These are phyloP conservation scores for Trichoderma polysporum DNA, from an alignment of 2,329 filamentous ascomycete species.

Conservation along the genomic window DNA sequence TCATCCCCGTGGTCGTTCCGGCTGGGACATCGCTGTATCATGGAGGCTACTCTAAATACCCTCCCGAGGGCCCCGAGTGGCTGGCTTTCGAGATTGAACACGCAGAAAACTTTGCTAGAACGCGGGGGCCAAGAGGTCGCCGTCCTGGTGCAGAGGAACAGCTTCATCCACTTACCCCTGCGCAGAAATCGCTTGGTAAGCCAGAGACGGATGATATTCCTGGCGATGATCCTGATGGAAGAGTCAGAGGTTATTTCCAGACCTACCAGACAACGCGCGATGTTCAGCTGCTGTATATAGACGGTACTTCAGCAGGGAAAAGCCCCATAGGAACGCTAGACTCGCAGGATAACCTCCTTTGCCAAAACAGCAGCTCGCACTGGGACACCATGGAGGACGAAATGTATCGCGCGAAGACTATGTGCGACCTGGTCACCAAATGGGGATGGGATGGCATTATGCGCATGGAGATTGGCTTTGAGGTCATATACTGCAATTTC, in stretches of 20 bases:
- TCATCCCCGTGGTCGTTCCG: slow-evolving; percentile 66
- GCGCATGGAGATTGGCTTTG: slow-evolving; percentile 69
- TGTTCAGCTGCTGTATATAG: slow-evolving; percentile 64
- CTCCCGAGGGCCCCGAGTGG: slow-evolving; percentile 62
- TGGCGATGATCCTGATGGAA: slow-evolving; percentile 1
- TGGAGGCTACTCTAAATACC: slow-evolving; percentile 48
- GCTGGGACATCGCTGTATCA: slow-evolving; percentile 67
- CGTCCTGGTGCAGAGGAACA: background rate
- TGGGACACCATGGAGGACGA: slow-evolving; percentile 42
- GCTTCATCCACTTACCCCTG: background rate
- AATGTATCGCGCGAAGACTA: slow-evolving; percentile 47
- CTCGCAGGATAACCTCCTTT: slow-evolving; percentile 62
- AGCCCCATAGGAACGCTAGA: slow-evolving; percentile 65
- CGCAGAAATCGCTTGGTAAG: slow-evolving; percentile 4
- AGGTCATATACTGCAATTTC: slow-evolving; percentile 69
- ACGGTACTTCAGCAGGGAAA: slow-evolving; percentile 69
- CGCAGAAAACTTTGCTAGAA: slow-evolving; percentile 45
- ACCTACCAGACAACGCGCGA: slow-evolving; percentile 60
- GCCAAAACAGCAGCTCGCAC: slow-evolving; percentile 35
- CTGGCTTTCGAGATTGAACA: slow-evolving; percentile 77
- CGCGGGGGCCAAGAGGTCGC: background rate
- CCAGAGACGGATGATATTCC: background rate
- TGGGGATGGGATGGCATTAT: slow-evolving; percentile 66
- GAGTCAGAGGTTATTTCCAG: slow-evolving; percentile 59
- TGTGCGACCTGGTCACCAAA: slow-evolving; percentile 54